Base-by-base conservation (phyloP, 306 rosid species). In the Hippophae rhamnoides region DNA sequence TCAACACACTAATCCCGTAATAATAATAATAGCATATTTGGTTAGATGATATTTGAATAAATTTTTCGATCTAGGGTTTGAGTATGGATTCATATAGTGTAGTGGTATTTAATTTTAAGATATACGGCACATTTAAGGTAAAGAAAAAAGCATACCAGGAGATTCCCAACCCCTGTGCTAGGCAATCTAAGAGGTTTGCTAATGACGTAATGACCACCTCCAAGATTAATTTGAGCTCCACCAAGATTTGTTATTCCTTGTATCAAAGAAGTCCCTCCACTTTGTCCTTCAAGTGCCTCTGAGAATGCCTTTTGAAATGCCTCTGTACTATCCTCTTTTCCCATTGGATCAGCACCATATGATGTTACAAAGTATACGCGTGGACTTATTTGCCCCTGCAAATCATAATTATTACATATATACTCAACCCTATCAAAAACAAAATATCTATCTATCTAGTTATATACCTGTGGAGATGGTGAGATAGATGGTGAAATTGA, bases 331-430 rank as follows among this genome's bases (percentile, higher is more conserved):
- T 92, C 99, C 26, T 51, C 67, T 47, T 55, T 75, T 5, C 95
- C 99, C 0, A 86, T 85, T 13, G 96, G 93, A 70, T 92, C 99
- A 41, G 93, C 96, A 4, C 99, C 99, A 59, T 79, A 92, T 0
- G 81, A 56, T 38, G 93, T 92, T 55, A 80, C 88, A 60, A 7
- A 80, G 69, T 78, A 85, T 43, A 76, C 83, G 5, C 74, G 68
- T 49, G 81, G 44, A 62, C 73, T 71, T 31, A 7, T 47, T 66
- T 31, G 58, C 65, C 64, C 89, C 94, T 87, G 67, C 73, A 12
- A 52, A 38, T 1, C 65, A 27, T 5, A 27, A 59, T 52, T 3
- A 14, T 43, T 4, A 9, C 11, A 40, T 3, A 55, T 44, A 45
- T 13, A 9, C 5, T 47, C 46, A 61, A 5, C 18, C 54, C 10